These are phyloP conservation scores for Colletotrichum kahawae DNA, from an alignment of 2,329 filamentous ascomycete species.

Conservation along the genomic window DNA sequence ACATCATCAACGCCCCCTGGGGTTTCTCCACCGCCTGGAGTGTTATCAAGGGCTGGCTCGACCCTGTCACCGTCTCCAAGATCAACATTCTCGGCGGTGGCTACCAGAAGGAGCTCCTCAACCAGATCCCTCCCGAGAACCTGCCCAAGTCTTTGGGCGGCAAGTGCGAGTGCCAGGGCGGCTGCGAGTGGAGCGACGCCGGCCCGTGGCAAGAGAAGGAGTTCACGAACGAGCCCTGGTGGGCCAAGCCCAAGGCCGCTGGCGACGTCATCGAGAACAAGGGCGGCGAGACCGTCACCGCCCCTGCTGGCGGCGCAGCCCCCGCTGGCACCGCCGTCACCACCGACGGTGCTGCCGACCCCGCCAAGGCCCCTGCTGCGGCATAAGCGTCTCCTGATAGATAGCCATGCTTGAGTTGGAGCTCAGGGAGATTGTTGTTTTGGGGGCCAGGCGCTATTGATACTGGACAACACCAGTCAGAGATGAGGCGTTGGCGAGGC, in stretches of 20 bases:
- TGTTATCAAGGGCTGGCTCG: slow-evolving; percentile 91
- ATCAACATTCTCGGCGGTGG: slow-evolving; percentile 85
- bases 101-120: slow-evolving; percentile 85
- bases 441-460: slow-evolving; percentile 18
- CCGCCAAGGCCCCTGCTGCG: slow-evolving; percentile 37
- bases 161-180: slow-evolving; percentile 78
- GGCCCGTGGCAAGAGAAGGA: slow-evolving; percentile 85
- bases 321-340: slow-evolving; percentile 32
- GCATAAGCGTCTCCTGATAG: slow-evolving; percentile 28
- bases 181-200: slow-evolving; percentile 85
- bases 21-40: slow-evolving; percentile 87
- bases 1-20: slow-evolving; percentile 98
- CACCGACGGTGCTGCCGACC: slow-evolving; percentile 33
- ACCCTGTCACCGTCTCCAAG: slow-evolving; percentile 95
- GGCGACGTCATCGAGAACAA: slow-evolving; percentile 42
- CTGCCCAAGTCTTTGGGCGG: slow-evolving; percentile 88
- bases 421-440: background rate
- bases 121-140: slow-evolving; percentile 88
- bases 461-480: slow-evolving; percentile 13
- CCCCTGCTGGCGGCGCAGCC: slow-evolving; percentile 32
- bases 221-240: slow-evolving; percentile 70
- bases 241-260: slow-evolving; percentile 55
- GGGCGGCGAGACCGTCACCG: slow-evolving; percentile 40
- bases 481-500: slow-evolving; percentile 19
- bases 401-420: background rate